phyloP scores from a whole-genome alignment of 192 early-diverging fungal genomes.

The Backusella morwellensis region DNA sequence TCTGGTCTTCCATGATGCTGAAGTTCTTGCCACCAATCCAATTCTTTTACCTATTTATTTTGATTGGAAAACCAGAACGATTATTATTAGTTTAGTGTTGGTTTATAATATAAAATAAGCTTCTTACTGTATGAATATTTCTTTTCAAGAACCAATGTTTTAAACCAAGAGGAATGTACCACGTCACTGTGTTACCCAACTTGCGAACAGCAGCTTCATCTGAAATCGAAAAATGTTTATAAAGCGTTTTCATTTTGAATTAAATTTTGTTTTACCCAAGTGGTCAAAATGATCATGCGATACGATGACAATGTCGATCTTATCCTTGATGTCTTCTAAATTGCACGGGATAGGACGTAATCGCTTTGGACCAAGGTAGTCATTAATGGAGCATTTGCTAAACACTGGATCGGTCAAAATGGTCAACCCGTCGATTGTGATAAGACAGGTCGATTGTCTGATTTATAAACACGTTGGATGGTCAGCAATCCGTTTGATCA shows the following conservation, averaged over 20 bases:
- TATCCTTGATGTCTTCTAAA: constrained; percentile 41
- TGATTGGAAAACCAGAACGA: not conserved
- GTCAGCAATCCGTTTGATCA: not conserved
- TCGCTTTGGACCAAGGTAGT: constrained; percentile 44
- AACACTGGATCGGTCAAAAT: constrained; percentile 48
- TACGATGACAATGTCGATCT: constrained; percentile 52
- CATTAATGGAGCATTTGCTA: constrained; percentile 23
- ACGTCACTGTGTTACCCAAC: constrained; percentile 48
- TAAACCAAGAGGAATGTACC: constrained; percentile 56
- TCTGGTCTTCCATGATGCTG: constrained; percentile 33
- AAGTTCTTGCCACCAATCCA: constrained; percentile 58
- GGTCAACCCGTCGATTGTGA: constrained; percentile 56
- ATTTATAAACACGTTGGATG: not conserved
- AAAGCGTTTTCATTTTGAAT: not conserved
- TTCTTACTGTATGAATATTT: constrained; percentile 44
- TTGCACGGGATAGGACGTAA: constrained; percentile 49
- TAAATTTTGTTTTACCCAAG: constrained; percentile 23
- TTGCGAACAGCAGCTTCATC: constrained; percentile 47
- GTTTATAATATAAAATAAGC: not conserved
- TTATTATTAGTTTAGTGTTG: not conserved
- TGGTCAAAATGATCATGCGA: constrained; percentile 61
- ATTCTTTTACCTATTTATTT: constrained; percentile 39
- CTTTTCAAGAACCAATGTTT: constrained; percentile 43
- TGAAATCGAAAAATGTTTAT: constrained; percentile 8
- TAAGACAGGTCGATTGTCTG: constrained; percentile 55